These are phyloP conservation scores for Aphanomyces astaci DNA, from an alignment of 352 stramenopile genomes.

Conservation along the genomic window DNA sequence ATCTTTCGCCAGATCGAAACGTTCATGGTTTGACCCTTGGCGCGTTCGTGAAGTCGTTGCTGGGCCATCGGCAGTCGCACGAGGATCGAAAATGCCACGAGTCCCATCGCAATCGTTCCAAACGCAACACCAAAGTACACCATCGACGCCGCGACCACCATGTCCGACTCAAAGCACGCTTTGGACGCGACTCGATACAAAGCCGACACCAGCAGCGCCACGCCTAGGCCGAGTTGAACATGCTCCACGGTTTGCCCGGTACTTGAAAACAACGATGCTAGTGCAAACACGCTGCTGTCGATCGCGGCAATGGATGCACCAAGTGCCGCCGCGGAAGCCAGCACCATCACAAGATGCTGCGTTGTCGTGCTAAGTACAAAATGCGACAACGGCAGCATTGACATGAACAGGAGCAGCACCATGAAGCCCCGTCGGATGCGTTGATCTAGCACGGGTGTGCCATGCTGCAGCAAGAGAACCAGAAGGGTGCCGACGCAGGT, in stretches of 20 bases:
- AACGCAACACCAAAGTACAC: not conserved
- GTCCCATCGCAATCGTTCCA: not conserved
- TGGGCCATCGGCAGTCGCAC: not conserved
- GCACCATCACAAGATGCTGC: conserved; percentile 7
- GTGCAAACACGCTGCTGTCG: conserved; percentile 8
- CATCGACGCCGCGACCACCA: not conserved
- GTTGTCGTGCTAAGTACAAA: not conserved
- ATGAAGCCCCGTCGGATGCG: not conserved
- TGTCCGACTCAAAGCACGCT: not conserved
- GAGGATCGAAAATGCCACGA: not conserved
- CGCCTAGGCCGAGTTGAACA: not conserved
- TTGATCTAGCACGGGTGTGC: not conserved
- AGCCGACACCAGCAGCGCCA: not conserved
- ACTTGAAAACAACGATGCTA: not conserved
- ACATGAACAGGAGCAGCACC: not conserved
- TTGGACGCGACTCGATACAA: not conserved
- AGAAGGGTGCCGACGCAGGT: not conserved
- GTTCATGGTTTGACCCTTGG: not conserved
- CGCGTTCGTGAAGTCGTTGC: not conserved
- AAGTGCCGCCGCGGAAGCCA: not conserved
- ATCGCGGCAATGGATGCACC: not conserved
- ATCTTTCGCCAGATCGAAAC: conserved; percentile 1
- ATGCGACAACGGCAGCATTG: not conserved
- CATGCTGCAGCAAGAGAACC: not conserved
- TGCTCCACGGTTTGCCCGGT: not conserved